Evolutionary conservation across 371 early-diverging fungal genomes (phyloP), one percentile per base, ranked within the genome.

Genomic region (Circinella umbellata): DNA sequence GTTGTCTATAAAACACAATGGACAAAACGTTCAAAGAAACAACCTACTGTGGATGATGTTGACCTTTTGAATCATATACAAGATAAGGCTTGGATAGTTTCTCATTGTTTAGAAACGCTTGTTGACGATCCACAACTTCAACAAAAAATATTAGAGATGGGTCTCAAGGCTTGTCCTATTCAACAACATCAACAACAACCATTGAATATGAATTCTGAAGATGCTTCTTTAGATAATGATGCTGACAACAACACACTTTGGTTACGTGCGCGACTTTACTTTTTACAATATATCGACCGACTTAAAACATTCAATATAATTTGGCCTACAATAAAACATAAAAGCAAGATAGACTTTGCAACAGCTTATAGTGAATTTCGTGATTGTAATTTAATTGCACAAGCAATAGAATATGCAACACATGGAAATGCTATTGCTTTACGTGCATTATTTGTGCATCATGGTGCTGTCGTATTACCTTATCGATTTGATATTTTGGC

Each of bases 51-150:
- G 1, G 72, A 79, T 27, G 82, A 89, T 70, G 65, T 83, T 5
- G 80, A 87, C 9, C 63, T 88, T 10, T 75, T 94, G 17, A 74
- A 77, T 11, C 81, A 77, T 42, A 77, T 93, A 47, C 27, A 59
- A 14, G 89, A 94, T 73, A 80, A 85, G 51, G 79, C 83, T 42
- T 94, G 92, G 92, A 90, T 92, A 0, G 69, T 90, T 42, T 61
- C 71, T 17, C 78, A 73, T 54, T 92, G 91, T 67, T 72, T 88
- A 36, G 78, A 85, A 8, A 63, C 75, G 0, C 66, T 85, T 4
- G 78, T 76, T 3, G 63, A 74, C 35, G 60, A 73, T 2, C 67
- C 70, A 2, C 75, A 81, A 17, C 67, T 80, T 4, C 80, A 86
- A 61, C 79, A 82, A 35, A 65, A 71, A 36, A 71, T 91, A 18